phyloP scores from a whole-genome alignment of 148 eudicot species.

The Hydrangea macrophylla region DNA sequence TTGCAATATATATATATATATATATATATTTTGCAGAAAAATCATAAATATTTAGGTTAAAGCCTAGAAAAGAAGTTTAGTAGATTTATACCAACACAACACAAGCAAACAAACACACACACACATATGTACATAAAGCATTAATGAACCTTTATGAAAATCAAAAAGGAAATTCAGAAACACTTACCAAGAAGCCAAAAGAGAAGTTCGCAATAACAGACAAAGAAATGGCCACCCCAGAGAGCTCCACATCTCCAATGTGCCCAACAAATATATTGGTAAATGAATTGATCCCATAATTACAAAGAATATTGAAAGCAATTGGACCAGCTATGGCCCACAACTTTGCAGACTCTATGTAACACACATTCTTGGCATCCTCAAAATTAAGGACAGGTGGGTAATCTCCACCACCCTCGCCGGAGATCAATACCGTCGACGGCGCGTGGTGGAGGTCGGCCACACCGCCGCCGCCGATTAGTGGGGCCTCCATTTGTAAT shows the following conservation, averaged over 20 bases:
- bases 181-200: conserved; percentile 87
- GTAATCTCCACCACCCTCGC: conserved; percentile 55
- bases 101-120: background rate
- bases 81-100: too few species aligned
- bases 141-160: background rate
- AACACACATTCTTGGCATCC: conserved; percentile 39
- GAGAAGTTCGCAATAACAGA: conserved; percentile 82
- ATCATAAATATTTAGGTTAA: too few species aligned
- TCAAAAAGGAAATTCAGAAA: background rate
- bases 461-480: conserved; percentile 6
- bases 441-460: conserved; percentile 64
- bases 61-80: too few species aligned
- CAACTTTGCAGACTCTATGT: conserved; percentile 51
- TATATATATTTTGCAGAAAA: too few species aligned
- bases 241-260: conserved; percentile 86
- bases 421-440: conserved; percentile 25
- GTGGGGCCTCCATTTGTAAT: conserved; percentile 28
- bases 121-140: background rate
- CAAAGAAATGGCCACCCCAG: conserved; percentile 81
- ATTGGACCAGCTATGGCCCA: conserved; percentile 91
- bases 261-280: conserved; percentile 91
- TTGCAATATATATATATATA: too few species aligned
- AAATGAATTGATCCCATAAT: conserved; percentile 83
- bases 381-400: conserved; percentile 33
- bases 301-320: conserved; percentile 88